phyloP scores from a whole-genome alignment of 805 yeast genomes.

The Hanseniaspora mollemarum region DNA sequence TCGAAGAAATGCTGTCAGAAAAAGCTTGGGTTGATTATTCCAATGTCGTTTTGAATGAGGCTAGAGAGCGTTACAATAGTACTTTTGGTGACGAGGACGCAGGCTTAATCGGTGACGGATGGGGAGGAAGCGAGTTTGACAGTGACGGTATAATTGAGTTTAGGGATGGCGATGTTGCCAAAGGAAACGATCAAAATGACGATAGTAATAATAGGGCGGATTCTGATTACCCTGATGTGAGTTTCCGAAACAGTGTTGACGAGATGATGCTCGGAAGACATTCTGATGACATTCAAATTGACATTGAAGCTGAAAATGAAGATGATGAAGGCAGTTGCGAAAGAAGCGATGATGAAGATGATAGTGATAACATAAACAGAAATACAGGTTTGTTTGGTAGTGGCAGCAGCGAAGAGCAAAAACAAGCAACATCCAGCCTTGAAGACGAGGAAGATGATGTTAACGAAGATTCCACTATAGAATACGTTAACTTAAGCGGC shows the following conservation, averaged over 20 bases:
- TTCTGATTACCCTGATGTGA: slow-evolving; percentile 22
- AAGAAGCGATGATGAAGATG: slow-evolving; percentile 24
- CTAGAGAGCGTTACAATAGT: slow-evolving; percentile 88
- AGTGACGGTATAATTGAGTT: slow-evolving; percentile 8
- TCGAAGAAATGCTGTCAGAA: slow-evolving; percentile 24
- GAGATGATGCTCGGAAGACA: slow-evolving; percentile 16
- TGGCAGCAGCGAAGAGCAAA: background rate
- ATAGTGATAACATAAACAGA: too few species aligned
- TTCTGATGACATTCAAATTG: slow-evolving; percentile 16
- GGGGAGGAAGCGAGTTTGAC: slow-evolving; percentile 20
- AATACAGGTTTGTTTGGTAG: slow-evolving; percentile 20
- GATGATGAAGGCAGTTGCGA: slow-evolving; percentile 19
- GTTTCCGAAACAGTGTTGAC: slow-evolving; percentile 17
- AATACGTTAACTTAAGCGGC: slow-evolving; percentile 8
- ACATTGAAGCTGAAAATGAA: slow-evolving; percentile 1
- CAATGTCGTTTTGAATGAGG: slow-evolving; percentile 68
- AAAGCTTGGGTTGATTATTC: slow-evolving; percentile 69
- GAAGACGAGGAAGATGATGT: slow-evolving; percentile 22
- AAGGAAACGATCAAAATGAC: slow-evolving; percentile 23
- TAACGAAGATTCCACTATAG: slow-evolving; percentile 17
- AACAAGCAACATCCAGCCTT: too few species aligned
- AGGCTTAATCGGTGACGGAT: slow-evolving; percentile 31
- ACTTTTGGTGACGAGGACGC: slow-evolving; percentile 65
- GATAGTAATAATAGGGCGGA: too few species aligned
- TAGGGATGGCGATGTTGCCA: slow-evolving; percentile 18